phyloP scores from a whole-genome alignment of 306 rosid species.

The Clitoria ternatea region DNA sequence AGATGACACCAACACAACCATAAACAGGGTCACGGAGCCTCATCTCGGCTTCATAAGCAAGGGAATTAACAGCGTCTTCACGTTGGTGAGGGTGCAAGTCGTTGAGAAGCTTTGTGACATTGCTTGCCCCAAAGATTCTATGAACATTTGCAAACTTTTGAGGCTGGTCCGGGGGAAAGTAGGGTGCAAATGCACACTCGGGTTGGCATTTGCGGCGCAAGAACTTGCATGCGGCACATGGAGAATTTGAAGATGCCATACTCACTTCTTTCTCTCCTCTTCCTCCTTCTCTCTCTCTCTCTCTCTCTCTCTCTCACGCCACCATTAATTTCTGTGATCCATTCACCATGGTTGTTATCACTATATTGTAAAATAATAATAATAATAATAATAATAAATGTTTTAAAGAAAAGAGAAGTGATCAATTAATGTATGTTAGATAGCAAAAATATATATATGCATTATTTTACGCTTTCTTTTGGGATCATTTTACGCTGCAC shows the following conservation, averaged over 20 bases:
- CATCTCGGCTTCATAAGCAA: constrained; percentile 97
- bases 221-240: constrained; percentile 97
- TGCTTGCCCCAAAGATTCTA: constrained; percentile 91
- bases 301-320: constrained; percentile 11
- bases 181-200: constrained; percentile 92
- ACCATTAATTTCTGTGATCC: constrained; percentile 43
- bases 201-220: constrained; percentile 92
- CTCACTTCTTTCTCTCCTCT: neutral
- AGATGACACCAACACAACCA: constrained; percentile 91
- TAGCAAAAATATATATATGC: constrained; percentile 34
- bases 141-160: constrained; percentile 92
- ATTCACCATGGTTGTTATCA: constrained; percentile 26
- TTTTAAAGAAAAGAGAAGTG: constrained; percentile 1
- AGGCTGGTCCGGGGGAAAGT: constrained; percentile 96
- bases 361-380: constrained; percentile 28
- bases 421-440: constrained; percentile 40
- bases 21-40: constrained; percentile 94
- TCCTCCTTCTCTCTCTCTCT: neutral
- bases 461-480: constrained; percentile 26
- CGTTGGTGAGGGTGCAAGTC: constrained; percentile 92
- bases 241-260: constrained; percentile 50
- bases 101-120: constrained; percentile 84
- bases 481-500: constrained; percentile 32
- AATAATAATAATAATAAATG: constrained; percentile 15
- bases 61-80: constrained; percentile 92